These are phyloP conservation scores for Trypanosoma boissoni DNA, from an alignment of 208 protist genomes.

Conservation along the genomic window DNA sequence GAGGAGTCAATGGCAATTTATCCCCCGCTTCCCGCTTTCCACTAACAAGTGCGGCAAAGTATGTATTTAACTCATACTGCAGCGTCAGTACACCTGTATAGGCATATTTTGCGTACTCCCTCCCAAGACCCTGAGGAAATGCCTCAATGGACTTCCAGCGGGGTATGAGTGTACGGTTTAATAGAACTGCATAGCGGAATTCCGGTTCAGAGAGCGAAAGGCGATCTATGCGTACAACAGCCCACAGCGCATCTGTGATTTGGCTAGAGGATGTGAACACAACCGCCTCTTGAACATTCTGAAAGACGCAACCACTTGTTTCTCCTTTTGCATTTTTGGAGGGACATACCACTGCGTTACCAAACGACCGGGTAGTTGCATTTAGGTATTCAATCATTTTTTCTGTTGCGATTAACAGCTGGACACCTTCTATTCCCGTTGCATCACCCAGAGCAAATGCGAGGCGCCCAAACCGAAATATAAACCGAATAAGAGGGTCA, in stretches of 20 bases:
- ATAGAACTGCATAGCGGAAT: conserved; percentile 19
- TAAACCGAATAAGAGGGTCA: conserved; percentile 16
- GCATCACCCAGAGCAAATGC: conserved; percentile 6
- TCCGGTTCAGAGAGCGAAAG: neutral
- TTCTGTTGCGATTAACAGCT: neutral
- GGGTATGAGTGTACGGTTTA: conserved; percentile 6
- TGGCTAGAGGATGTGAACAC: neutral
- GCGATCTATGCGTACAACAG: conserved; percentile 15
- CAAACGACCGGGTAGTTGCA: conserved; percentile 15
- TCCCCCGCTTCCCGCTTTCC: neutral
- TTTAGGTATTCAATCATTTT: conserved; percentile 21
- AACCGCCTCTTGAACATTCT: neutral
- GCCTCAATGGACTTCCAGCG: conserved; percentile 2
- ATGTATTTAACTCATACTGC: conserved; percentile 26
- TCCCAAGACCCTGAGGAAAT: conserved; percentile 25
- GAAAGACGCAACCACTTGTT: conserved; percentile 15
- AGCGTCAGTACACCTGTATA: conserved; percentile 22
- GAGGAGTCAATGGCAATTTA: conserved; percentile 12
- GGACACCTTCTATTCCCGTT: too few relatives aligned
- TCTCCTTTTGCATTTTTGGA: neutral
- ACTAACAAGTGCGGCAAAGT: conserved; percentile 4
- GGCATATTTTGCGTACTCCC: conserved; percentile 16
- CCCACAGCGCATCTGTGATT: conserved; percentile 6
- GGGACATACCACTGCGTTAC: conserved; percentile 1
- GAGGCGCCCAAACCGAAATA: conserved; percentile 17